Evolutionary conservation across 2,329 filamentous ascomycete genomes (phyloP).

Genomic region (Dothistroma septosporum): DNA sequence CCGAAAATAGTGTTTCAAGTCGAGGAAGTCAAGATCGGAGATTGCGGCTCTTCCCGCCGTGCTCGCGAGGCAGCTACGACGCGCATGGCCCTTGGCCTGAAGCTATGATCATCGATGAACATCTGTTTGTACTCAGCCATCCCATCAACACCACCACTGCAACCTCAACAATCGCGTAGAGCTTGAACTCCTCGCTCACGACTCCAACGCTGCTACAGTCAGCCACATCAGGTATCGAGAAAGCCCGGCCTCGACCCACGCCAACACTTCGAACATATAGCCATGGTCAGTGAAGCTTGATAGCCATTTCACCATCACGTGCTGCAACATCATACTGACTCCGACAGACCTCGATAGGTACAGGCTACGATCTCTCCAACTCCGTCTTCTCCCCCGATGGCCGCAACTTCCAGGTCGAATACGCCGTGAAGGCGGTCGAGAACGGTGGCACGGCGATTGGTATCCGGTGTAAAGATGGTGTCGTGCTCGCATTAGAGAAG

Average conservation of each 20-base stretch:
- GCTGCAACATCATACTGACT: constrained; percentile 3
- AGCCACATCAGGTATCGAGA: not conserved
- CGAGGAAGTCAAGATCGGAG: not conserved
- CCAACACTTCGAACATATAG: constrained; percentile 14
- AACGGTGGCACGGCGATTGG: constrained; percentile 95
- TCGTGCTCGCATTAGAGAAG: constrained; percentile 95
- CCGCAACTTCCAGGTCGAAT: constrained; percentile 97
- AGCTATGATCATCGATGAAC: not conserved
- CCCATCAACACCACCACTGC: constrained; percentile 6
- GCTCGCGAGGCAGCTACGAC: not conserved
- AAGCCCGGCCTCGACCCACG: not conserved
- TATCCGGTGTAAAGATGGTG: constrained; percentile 94
- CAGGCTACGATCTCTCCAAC: constrained; percentile 98
- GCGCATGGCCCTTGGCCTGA: not conserved
- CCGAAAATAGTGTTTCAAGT: not conserved
- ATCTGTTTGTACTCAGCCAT: not conserved
- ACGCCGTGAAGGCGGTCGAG: constrained; percentile 97
- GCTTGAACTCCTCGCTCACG: not conserved
- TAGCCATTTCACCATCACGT: constrained; percentile 4
- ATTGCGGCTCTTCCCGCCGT: not conserved
- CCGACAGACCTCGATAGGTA: constrained; percentile 92
- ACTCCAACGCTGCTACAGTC: not conserved
- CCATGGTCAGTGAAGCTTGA: constrained; percentile 27
- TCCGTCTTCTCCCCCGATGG: constrained; percentile 99
- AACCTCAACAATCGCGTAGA: not conserved